Evolutionary conservation across 768 basidiomycete species (phyloP).

Genomic region (Tylopilus felleus): DNA sequence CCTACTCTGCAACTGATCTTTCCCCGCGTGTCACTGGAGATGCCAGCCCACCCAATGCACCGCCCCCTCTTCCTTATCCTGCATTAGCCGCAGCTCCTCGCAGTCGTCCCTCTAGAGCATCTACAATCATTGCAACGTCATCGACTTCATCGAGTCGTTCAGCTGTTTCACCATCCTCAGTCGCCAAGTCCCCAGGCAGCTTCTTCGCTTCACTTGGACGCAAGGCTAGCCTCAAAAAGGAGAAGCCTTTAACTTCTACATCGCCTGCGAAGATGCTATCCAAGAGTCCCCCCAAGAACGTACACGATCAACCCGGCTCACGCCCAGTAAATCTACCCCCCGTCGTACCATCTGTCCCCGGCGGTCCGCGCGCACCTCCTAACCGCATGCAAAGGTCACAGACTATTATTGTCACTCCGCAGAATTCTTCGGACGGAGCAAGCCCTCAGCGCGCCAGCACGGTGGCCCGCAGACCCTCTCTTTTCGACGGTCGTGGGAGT

Average conservation of each 20-base stretch:
- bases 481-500: constrained; percentile 25
- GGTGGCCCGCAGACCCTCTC: constrained; percentile 27
- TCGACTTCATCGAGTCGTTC: constrained; percentile 49
- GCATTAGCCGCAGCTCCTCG: constrained; percentile 47
- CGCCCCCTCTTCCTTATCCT: constrained; percentile 72
- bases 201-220: constrained; percentile 77
- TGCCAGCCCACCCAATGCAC: constrained; percentile 49
- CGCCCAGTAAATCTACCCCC: constrained; percentile 31
- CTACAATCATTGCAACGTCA: constrained; percentile 36
- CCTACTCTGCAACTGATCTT: constrained; percentile 74
- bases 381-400: constrained; percentile 63
- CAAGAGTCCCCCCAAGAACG: constrained; percentile 34
- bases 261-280: constrained; percentile 36
- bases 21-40: constrained; percentile 46
- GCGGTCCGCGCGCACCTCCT: constrained; percentile 71
- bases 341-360: constrained; percentile 55
- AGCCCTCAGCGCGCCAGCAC: constrained; percentile 32
- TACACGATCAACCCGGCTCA: constrained; percentile 24
- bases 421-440: constrained; percentile 16
- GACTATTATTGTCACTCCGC: constrained; percentile 51
- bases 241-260: constrained; percentile 29
- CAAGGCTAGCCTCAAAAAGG: constrained; percentile 55
- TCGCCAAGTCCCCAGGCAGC: constrained; percentile 45
- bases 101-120: constrained; percentile 25
- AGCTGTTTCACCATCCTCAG: constrained; percentile 37